Evolutionary conservation across 192 early-diverging fungal genomes (phyloP), one percentile per base, ranked within the genome.

Genomic region (Linnemannia elongata): DNA sequence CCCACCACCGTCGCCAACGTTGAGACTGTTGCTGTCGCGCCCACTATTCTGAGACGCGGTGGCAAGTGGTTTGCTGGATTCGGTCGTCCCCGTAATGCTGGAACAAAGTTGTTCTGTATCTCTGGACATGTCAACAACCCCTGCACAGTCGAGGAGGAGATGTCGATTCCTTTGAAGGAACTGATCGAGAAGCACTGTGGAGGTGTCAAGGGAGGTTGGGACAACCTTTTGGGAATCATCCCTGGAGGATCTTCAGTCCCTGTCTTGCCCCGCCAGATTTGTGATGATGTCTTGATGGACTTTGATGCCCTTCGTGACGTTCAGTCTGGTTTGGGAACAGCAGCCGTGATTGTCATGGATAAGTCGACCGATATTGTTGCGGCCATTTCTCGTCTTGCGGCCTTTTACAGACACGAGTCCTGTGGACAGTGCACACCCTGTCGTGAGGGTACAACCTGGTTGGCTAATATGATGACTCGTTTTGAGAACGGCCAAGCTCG

Each of bases 381-480:
- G 41, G 98, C 97, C 76, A 99, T 99, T 88, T 95, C 97, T 9
- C 95, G 98, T 42, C 92, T 99, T 72, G 89, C 95, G 72, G 94
- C 95, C 27, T 99, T 99, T 90, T 99, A 98, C 92, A 94, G 96
- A 89, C 98, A 99, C 91, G 98, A 99, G 90, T 95, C 93, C 72
- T 99, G 98, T 82, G 98, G 98, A 83, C 98, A 99, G 92, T 99
- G 98, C 91, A 99, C 98, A 63, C 98, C 98, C 9, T 99, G 98
- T 88, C 93, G 98, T 80, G 98, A 99, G 90, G 98, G 97, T 15
- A 97, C 97, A 36, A 92, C 92, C 30, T 99, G 98, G 98, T 90
- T 99, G 75, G 96, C 95, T 77, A 93, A 95, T 86, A 99, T 98
- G 95, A 99, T 99, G 98, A 91, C 92, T 35, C 94, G 98, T 54